Evolutionary conservation across 2,329 filamentous ascomycete species (phyloP).

Genomic region (Peltaster fructicola): DNA sequence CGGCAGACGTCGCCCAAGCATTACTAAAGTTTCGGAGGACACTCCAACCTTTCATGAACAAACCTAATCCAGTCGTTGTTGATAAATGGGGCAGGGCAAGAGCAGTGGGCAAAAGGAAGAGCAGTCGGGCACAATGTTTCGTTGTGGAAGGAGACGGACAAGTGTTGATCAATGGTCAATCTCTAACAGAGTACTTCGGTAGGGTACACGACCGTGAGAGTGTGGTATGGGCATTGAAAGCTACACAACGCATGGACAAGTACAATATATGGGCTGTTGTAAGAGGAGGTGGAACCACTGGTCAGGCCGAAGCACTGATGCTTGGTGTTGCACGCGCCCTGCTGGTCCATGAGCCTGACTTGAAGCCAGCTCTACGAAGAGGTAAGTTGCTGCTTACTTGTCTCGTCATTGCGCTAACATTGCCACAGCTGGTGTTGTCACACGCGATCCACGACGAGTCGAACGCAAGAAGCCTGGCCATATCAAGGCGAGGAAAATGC

Average conservation of each 20-base stretch:
- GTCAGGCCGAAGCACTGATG: constrained; percentile 87
- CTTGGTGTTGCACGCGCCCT: constrained; percentile 77
- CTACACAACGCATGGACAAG: constrained; percentile 71
- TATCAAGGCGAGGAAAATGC: constrained; percentile 94
- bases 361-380: constrained; percentile 75
- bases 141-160: constrained; percentile 88
- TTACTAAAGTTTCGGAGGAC: constrained; percentile 56
- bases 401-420: constrained; percentile 25
- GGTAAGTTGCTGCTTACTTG: constrained; percentile 41
- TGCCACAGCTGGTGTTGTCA: constrained; percentile 66
- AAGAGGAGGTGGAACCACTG: constrained; percentile 75
- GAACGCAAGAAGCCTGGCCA: constrained; percentile 97
- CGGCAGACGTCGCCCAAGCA: constrained; percentile 46
- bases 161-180: constrained; percentile 76
- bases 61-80: constrained; percentile 44
- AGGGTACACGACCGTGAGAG: constrained; percentile 88
- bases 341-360: constrained; percentile 73
- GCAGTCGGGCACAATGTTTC: constrained; percentile 66
- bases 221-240: constrained; percentile 75
- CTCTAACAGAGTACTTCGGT: constrained; percentile 64
- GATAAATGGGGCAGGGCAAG: constrained; percentile 64
- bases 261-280: constrained; percentile 90
- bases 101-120: constrained; percentile 74
- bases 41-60: constrained; percentile 51
- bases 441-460: constrained; percentile 75